phyloP scores from a whole-genome alignment of 768 basidiomycete genomes.

The Lentinus brumalis region DNA sequence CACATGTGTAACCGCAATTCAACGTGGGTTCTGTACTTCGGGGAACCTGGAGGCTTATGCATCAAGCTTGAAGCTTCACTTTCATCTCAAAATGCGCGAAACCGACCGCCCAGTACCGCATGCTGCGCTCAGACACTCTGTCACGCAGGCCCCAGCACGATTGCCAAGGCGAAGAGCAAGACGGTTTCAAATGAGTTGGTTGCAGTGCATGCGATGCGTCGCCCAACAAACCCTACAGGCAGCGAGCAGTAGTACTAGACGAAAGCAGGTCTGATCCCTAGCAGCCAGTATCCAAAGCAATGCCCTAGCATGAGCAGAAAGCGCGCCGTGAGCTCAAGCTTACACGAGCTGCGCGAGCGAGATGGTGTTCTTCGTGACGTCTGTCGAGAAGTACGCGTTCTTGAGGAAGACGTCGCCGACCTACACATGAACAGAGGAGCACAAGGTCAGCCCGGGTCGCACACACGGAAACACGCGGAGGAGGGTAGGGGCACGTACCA shows the following conservation, averaged over 20 bases:
- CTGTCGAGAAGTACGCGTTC: constrained; percentile 72
- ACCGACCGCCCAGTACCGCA: too few species aligned
- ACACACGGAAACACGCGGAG: not conserved
- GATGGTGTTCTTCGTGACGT: constrained; percentile 58
- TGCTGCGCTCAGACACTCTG: not conserved
- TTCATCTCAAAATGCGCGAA: too few species aligned
- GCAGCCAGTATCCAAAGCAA: not conserved
- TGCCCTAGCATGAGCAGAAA: not conserved
- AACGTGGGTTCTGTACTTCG: too few species aligned
- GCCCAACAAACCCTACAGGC: constrained; percentile 1
- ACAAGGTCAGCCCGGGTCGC: not conserved
- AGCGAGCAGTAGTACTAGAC: not conserved
- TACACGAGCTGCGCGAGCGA: constrained; percentile 58
- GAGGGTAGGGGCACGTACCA: constrained; percentile 48
- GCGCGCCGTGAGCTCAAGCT: constrained; percentile 2
- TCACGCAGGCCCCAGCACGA: not conserved
- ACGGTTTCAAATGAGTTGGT: constrained; percentile 1
- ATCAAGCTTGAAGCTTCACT: too few species aligned
- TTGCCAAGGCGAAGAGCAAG: not conserved
- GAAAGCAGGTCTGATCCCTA: constrained; percentile 12
- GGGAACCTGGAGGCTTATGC: too few species aligned
- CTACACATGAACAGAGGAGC: constrained; percentile 28
- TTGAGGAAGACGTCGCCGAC: constrained; percentile 78
- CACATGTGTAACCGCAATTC: too few species aligned
- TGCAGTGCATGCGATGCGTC: constrained; percentile 16